A percentile compares a stretch with the other conserved stretches of the same genome.
These are phyloP conservation scores for Phytopythium boreale DNA, from an alignment of 352 stramenopile species.

Conservation along the genomic window DNA sequence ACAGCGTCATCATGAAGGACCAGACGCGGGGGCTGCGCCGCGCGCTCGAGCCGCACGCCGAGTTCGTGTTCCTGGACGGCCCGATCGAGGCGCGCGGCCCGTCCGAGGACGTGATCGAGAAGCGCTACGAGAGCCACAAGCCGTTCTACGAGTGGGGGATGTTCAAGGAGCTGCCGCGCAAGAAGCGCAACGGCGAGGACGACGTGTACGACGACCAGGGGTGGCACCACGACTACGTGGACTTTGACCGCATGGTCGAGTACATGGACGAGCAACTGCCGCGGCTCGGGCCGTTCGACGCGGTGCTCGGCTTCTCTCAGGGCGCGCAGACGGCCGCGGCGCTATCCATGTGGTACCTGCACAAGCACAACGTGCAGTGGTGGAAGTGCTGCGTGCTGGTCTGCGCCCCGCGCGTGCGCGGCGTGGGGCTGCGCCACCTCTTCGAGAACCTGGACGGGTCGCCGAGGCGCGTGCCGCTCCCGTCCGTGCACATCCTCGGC, in stretches of 20 bases:
- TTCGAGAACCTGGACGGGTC: slow-evolving; percentile 37
- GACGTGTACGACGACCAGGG: slow-evolving; percentile 24
- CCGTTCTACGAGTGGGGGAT: slow-evolving; percentile 51
- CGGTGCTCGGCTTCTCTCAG: slow-evolving; percentile 71
- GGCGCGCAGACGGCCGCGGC: slow-evolving; percentile 44
- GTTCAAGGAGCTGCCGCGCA: slow-evolving; percentile 25
- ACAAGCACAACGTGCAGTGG: slow-evolving; percentile 22
- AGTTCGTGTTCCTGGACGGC: slow-evolving; percentile 61
- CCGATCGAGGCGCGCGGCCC: slow-evolving; percentile 35
- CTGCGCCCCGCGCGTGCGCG: slow-evolving; percentile 26
- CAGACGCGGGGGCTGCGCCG: slow-evolving; percentile 42
- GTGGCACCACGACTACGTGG: slow-evolving; percentile 47
- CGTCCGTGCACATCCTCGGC: slow-evolving; percentile 63
- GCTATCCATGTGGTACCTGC: slow-evolving; percentile 42
- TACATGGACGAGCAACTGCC: slow-evolving; percentile 46
- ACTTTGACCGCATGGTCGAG: slow-evolving; percentile 38
- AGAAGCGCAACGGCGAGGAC: slow-evolving; percentile 16
- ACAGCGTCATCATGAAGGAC: slow-evolving; percentile 44
- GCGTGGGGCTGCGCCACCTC: slow-evolving; percentile 18
- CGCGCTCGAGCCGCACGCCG: slow-evolving; percentile 35
- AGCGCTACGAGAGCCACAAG: slow-evolving; percentile 36
- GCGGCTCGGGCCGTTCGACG: slow-evolving; percentile 48
- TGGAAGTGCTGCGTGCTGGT: slow-evolving; percentile 59
- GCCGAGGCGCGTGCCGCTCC: slow-evolving; percentile 34
- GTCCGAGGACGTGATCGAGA: slow-evolving; percentile 46